phyloP scores from a whole-genome alignment of 2,329 filamentous ascomycete species.

The Colletotrichum navitas region DNA sequence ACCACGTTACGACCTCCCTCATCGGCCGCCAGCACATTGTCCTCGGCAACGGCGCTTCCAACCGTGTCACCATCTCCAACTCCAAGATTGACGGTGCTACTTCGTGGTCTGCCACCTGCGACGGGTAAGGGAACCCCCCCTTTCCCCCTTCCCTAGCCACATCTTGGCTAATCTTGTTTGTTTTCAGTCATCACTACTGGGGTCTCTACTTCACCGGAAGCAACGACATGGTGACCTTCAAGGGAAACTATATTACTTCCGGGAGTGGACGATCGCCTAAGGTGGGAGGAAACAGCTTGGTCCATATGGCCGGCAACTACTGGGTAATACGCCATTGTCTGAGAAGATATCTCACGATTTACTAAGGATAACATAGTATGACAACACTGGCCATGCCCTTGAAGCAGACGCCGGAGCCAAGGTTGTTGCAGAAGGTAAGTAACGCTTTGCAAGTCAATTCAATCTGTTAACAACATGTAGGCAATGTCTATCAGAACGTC shows the following conservation, averaged over 20 bases:
- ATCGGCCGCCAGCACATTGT: conserved; percentile 73
- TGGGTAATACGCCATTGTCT: conserved; percentile 53
- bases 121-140: conserved; percentile 48
- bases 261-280: conserved; percentile 65
- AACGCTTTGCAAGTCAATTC: no score
- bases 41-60: conserved; percentile 64
- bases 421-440: conserved; percentile 66
- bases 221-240: conserved; percentile 68
- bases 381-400: conserved; percentile 64
- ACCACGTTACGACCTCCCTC: conserved; percentile 67
- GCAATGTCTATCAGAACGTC: conserved; percentile 70
- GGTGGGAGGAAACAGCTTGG: conserved; percentile 65
- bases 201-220: conserved; percentile 68
- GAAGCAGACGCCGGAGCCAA: conserved; percentile 60
- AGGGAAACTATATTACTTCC: conserved; percentile 70
- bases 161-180: not conserved
- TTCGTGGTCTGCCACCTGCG: conserved; percentile 68
- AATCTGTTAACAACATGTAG: no score
- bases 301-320: conserved; percentile 75
- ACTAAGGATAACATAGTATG: conserved; percentile 4
- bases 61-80: conserved; percentile 72
- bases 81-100: conserved; percentile 68
- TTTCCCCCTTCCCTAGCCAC: not conserved
- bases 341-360: no score
- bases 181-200: conserved; percentile 68